These are phyloP conservation scores for Hypoxylon rickii DNA, from an alignment of 495 filamentous ascomycete species.

Conservation along the genomic window DNA sequence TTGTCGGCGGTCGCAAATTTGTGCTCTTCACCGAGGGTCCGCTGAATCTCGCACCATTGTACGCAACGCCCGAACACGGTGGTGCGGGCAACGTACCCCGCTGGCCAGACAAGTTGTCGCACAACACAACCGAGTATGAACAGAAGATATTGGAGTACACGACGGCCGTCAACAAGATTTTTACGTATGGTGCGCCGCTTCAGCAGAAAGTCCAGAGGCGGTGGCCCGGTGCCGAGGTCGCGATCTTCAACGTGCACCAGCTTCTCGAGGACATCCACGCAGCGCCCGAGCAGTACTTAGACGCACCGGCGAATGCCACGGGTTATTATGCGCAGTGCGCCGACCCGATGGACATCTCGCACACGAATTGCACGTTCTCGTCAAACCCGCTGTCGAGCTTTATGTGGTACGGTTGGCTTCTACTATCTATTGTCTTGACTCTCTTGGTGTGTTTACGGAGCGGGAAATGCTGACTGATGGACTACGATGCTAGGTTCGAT, in stretches of 20 bases:
- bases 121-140: slow-evolving; percentile 60
- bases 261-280: slow-evolving; percentile 67
- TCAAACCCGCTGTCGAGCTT: slow-evolving; percentile 44
- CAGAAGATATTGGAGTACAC: slow-evolving; percentile 67
- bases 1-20: slow-evolving; percentile 68
- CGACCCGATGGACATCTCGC: slow-evolving; percentile 34
- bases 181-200: slow-evolving; percentile 62
- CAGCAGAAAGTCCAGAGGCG: slow-evolving; percentile 55
- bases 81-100: slow-evolving; percentile 57
- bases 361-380: slow-evolving; percentile 37
- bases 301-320: slow-evolving; percentile 65
- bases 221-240: slow-evolving; percentile 64
- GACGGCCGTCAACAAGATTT: slow-evolving; percentile 63
- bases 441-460: slow-evolving; percentile 27
- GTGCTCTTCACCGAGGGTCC: slow-evolving; percentile 69
- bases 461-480: slow-evolving; percentile 54
- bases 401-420: slow-evolving; percentile 43
- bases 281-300: slow-evolving; percentile 61
- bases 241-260: slow-evolving; percentile 66
- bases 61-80: slow-evolving; percentile 54
- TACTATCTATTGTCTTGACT: background rate
- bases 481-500: slow-evolving; percentile 46
- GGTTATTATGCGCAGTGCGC: slow-evolving; percentile 60
- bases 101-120: slow-evolving; percentile 59
- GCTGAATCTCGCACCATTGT: slow-evolving; percentile 64